Evolutionary conservation across 208 protist species (phyloP).

Genomic region (Hexamita inflata): DNA sequence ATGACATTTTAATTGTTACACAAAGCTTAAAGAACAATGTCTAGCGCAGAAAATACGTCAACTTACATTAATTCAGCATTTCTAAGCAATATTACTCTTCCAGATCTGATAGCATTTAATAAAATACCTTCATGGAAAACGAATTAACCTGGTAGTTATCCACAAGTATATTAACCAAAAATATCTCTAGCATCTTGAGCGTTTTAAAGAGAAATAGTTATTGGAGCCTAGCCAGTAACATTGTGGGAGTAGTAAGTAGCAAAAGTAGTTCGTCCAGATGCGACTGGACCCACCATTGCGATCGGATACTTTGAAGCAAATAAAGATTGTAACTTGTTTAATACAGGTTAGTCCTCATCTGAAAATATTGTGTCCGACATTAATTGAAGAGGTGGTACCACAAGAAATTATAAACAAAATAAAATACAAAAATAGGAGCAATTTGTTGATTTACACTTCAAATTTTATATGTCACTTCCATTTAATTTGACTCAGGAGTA

Average conservation of each 20-base stretch:
- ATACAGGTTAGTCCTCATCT: too few relatives aligned
- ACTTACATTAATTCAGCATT: conserved; percentile 90
- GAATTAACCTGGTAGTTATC: conserved; percentile 85
- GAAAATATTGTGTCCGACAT: too few relatives aligned
- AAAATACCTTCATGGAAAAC: conserved; percentile 85
- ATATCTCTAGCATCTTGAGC: conserved; percentile 80
- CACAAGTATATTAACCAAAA: conserved; percentile 92
- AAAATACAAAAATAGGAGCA: too few relatives aligned
- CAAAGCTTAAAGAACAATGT: conserved; percentile 82
- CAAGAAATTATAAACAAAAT: too few relatives aligned
- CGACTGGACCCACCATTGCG: too few relatives aligned
- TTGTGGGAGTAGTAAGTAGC: background rate
- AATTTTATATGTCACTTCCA: too few relatives aligned
- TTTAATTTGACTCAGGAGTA: too few relatives aligned
- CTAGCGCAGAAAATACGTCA: conserved; percentile 84
- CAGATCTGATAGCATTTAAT: conserved; percentile 73
- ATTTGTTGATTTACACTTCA: too few relatives aligned
- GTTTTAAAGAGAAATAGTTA: background rate
- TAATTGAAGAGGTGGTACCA: too few relatives aligned
- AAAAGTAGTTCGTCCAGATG: background rate
- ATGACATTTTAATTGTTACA: too few relatives aligned
- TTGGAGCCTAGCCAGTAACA: background rate
- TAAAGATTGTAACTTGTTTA: too few relatives aligned
- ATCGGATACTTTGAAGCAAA: too few relatives aligned
- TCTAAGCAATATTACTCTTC: conserved; percentile 92